Evolutionary conservation across 164 flowering plant species (phyloP).

Genomic region (Pachysandra terminalis): DNA sequence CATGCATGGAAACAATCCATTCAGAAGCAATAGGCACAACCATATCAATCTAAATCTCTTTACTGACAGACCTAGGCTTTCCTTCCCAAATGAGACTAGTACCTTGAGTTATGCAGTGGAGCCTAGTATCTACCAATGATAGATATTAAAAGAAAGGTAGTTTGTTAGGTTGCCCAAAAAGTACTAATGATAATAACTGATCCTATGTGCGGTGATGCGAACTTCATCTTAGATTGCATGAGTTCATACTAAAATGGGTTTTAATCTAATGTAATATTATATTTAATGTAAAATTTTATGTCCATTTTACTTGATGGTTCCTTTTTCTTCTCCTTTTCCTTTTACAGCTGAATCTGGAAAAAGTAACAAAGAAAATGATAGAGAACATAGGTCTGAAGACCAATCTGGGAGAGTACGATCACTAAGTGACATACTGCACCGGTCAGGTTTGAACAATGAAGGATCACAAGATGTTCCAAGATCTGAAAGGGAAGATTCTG

Average conservation of each 20-base stretch:
- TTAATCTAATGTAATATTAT: not conserved
- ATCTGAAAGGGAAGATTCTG: slow-evolving; percentile 94
- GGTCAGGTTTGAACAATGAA: slow-evolving; percentile 72
- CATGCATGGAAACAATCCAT: too few relatives aligned
- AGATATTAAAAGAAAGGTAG: too few relatives aligned
- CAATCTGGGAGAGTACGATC: slow-evolving; percentile 55
- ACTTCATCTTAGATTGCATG: not conserved
- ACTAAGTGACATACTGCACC: slow-evolving; percentile 65
- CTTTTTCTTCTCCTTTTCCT: not conserved
- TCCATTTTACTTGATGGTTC: slow-evolving; percentile 2
- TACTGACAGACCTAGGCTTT: too few relatives aligned
- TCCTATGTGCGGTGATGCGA: too few relatives aligned
- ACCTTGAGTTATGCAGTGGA: too few relatives aligned
- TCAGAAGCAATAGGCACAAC: too few relatives aligned
- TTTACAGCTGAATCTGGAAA: slow-evolving; percentile 67
- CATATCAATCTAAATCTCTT: too few relatives aligned
- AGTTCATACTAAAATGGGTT: not conserved
- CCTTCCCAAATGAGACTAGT: too few relatives aligned
- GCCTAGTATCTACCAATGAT: too few relatives aligned
- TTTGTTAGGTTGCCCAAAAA: too few relatives aligned
- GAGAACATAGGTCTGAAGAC: slow-evolving; percentile 40
- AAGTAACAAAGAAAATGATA: slow-evolving; percentile 41
- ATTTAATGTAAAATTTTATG: not conserved
- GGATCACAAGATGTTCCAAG: slow-evolving; percentile 75
- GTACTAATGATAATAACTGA: too few relatives aligned